Evolutionary conservation across 495 filamentous ascomycete species (phyloP).

Genomic region (Penicillium maclennaniae): DNA sequence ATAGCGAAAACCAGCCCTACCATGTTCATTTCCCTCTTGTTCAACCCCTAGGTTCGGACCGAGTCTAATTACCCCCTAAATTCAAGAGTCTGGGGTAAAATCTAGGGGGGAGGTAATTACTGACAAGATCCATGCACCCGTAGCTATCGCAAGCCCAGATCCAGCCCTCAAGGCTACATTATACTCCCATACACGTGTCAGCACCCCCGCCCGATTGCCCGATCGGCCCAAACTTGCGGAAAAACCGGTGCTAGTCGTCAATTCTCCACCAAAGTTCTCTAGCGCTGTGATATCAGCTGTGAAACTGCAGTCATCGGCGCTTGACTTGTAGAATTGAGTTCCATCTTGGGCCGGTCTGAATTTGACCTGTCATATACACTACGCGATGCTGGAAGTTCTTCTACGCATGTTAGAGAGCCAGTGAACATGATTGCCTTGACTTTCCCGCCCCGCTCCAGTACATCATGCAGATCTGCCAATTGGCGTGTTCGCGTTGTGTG

Average conservation of each 20-base stretch:
- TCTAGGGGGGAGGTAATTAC: no score
- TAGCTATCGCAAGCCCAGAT: no score
- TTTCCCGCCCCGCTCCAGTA: background rate
- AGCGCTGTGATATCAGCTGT: background rate
- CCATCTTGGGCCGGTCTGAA: background rate
- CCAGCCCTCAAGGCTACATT: no score
- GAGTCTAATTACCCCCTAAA: no score
- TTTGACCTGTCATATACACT: background rate
- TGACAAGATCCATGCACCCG: no score
- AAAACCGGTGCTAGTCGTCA: background rate
- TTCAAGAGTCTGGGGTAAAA: no score
- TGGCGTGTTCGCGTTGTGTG: background rate
- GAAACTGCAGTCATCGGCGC: background rate
- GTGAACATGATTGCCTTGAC: background rate
- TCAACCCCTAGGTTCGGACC: no score
- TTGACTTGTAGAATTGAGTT: background rate
- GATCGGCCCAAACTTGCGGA: background rate
- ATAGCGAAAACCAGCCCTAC: conserved; percentile 3
- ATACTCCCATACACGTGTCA: background rate
- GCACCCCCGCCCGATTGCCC: background rate
- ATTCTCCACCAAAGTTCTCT: background rate
- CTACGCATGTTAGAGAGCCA: no score
- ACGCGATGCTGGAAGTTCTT: no score
- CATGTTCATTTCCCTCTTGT: no score
- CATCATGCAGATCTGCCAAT: background rate